Conservation (phyloP, 768 basidiomycete species). For the Naematelia aurantialba region DNA sequence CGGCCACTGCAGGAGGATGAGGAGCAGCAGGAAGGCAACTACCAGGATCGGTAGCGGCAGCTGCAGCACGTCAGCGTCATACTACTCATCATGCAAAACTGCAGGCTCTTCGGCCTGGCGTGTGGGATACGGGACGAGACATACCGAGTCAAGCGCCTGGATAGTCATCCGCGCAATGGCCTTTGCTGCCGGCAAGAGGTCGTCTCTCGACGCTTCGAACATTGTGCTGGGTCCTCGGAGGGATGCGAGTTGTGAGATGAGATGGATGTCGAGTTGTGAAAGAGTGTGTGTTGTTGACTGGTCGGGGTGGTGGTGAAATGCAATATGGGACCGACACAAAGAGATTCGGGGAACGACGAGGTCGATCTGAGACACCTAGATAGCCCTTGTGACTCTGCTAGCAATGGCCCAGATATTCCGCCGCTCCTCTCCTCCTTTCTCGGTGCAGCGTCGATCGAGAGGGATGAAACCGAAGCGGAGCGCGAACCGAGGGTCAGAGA, state of each 20-base stretch:
- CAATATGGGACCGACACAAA: too few relatives aligned
- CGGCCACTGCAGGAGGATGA: conserved; percentile 27
- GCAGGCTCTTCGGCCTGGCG: too few relatives aligned
- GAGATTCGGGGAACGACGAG: too few relatives aligned
- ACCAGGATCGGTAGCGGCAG: conserved; percentile 32
- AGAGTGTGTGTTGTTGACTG: neutral
- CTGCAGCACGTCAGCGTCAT: conserved; percentile 9
- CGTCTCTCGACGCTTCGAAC: neutral
- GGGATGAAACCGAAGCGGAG: too few relatives aligned
- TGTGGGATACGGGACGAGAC: neutral
- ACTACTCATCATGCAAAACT: too few relatives aligned
- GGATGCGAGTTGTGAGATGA: neutral
- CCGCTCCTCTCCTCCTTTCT: too few relatives aligned
- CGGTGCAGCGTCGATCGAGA: too few relatives aligned
- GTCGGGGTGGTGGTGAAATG: too few relatives aligned
- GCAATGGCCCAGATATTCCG: too few relatives aligned
- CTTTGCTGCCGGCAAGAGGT: neutral
- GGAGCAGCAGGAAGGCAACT: conserved; percentile 26
- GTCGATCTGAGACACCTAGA: too few relatives aligned
- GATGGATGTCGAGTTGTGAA: neutral
- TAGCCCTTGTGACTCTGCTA: too few relatives aligned
- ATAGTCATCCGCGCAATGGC: neutral
- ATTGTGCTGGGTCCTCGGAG: neutral
- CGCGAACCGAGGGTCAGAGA: too few relatives aligned
- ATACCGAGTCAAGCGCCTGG: conserved; percentile 19